These are phyloP conservation scores for Syzygium grande DNA, from an alignment of 345 rosid genomes.

Conservation along the genomic window DNA sequence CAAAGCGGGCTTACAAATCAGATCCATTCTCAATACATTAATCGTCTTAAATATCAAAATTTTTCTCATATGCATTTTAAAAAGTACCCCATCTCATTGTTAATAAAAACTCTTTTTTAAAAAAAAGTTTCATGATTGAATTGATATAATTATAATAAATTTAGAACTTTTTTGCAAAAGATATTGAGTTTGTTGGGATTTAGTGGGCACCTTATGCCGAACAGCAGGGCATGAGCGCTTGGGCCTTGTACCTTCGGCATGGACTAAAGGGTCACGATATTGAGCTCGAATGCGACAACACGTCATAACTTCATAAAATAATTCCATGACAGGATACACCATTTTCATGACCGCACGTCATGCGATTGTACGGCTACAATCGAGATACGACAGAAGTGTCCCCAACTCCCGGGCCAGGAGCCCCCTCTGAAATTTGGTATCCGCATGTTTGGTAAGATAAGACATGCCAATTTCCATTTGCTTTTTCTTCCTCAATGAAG, in stretches of 20 bases:
- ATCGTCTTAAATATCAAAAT: too few relatives aligned
- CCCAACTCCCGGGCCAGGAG: too few relatives aligned
- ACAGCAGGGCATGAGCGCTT: not conserved
- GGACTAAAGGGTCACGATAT: not conserved
- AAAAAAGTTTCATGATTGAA: too few relatives aligned
- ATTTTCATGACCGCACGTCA: not conserved
- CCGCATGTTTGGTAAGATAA: not conserved
- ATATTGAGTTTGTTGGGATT: not conserved
- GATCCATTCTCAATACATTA: too few relatives aligned
- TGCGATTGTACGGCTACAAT: not conserved
- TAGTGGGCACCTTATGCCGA: not conserved
- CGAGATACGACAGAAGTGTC: not conserved
- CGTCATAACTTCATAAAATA: not conserved
- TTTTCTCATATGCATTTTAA: too few relatives aligned
- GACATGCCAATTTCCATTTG: not conserved
- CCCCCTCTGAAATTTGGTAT: not conserved
- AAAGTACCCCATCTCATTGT: too few relatives aligned
- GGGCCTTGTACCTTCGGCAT: not conserved
- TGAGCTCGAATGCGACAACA: not conserved
- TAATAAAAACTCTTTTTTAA: too few relatives aligned
- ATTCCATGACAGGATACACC: not conserved
- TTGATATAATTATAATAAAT: too few relatives aligned
- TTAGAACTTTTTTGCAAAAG: not conserved
- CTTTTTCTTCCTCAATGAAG: not conserved
- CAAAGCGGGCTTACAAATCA: not conserved